These are phyloP conservation scores for Ceriops decandra DNA, from an alignment of 345 rosid species.

Conservation along the genomic window DNA sequence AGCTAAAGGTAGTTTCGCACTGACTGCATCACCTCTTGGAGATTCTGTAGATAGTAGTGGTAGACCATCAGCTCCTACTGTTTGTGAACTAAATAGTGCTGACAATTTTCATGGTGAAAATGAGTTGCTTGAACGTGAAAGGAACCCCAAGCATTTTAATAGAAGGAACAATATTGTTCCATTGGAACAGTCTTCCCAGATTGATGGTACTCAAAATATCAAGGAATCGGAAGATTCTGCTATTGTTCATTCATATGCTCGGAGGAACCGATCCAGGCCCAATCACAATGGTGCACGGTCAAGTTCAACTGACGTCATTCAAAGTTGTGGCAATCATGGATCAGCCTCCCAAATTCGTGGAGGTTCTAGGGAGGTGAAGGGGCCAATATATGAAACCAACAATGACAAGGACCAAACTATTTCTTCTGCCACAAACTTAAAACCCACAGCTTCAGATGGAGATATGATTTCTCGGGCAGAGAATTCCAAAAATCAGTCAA, in stretches of 20 bases:
- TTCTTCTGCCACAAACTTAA: slow-evolving; percentile 41
- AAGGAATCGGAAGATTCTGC: slow-evolving; percentile 98
- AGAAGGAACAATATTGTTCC: slow-evolving; percentile 49
- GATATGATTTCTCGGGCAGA: slow-evolving; percentile 42
- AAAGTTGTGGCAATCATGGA: slow-evolving; percentile 69
- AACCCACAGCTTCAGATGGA: slow-evolving; percentile 54
- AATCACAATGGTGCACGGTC: slow-evolving; percentile 82
- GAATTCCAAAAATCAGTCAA: slow-evolving; percentile 40
- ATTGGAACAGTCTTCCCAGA: slow-evolving; percentile 67
- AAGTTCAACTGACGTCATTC: slow-evolving; percentile 65
- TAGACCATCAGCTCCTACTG: slow-evolving; percentile 62
- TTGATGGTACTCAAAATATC: slow-evolving; percentile 56
- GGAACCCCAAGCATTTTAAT: slow-evolving; percentile 41
- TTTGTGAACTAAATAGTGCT: slow-evolving; percentile 82
- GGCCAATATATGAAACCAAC: slow-evolving; percentile 48
- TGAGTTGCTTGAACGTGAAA: slow-evolving; percentile 58
- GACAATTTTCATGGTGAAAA: slow-evolving; percentile 90
- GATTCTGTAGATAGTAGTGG: slow-evolving; percentile 98
- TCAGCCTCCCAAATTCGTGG: slow-evolving; percentile 50
- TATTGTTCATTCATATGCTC: slow-evolving; percentile 91
- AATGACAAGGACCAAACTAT: slow-evolving; percentile 53
- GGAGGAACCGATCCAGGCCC: slow-evolving; percentile 85
- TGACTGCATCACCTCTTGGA: slow-evolving; percentile 89
- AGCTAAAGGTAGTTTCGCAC: slow-evolving; percentile 91
- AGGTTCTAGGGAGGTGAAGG: slow-evolving; percentile 54